Conservation (phyloP, 257 asterid genomes). For the Gardenia jasminoides region DNA sequence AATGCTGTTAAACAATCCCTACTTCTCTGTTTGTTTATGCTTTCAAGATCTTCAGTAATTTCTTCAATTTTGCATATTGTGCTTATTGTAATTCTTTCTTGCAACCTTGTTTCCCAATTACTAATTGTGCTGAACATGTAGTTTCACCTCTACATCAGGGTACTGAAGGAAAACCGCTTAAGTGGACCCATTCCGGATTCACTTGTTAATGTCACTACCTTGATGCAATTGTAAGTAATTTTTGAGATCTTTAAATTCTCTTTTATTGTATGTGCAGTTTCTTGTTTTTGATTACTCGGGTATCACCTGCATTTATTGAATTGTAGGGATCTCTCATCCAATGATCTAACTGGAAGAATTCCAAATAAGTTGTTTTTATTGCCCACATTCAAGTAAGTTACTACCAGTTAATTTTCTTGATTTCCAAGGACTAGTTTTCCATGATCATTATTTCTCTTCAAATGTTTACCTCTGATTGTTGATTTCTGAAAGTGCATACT, state of each 20-base stretch:
- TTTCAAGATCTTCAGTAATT: background rate
- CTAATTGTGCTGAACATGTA: background rate
- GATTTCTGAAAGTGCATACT: background rate
- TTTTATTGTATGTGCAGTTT: background rate
- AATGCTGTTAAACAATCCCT: background rate
- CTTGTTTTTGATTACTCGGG: background rate
- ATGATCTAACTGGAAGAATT: constrained; percentile 64
- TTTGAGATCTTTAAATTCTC: constrained; percentile 1
- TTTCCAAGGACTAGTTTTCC: background rate
- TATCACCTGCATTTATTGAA: background rate
- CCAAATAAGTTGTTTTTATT: constrained; percentile 56
- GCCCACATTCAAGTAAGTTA: constrained; percentile 65
- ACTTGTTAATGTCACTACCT: constrained; percentile 46
- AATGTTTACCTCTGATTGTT: background rate
- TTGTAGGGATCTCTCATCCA: constrained; percentile 81
- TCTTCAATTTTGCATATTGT: background rate
- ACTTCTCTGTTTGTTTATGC: background rate
- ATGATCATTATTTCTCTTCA: background rate
- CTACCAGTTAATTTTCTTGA: background rate
- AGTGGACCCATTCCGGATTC: constrained; percentile 65
- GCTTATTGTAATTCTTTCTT: background rate
- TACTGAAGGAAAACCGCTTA: constrained; percentile 55
- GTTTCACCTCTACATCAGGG: constrained; percentile 39
- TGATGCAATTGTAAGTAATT: constrained; percentile 56
- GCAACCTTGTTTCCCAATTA: background rate